Percentiles rank a stretch among this genome's conserved stretches.
Conservation (phyloP, 163 green algal species). For the Chloromonas sp. region DNA sequence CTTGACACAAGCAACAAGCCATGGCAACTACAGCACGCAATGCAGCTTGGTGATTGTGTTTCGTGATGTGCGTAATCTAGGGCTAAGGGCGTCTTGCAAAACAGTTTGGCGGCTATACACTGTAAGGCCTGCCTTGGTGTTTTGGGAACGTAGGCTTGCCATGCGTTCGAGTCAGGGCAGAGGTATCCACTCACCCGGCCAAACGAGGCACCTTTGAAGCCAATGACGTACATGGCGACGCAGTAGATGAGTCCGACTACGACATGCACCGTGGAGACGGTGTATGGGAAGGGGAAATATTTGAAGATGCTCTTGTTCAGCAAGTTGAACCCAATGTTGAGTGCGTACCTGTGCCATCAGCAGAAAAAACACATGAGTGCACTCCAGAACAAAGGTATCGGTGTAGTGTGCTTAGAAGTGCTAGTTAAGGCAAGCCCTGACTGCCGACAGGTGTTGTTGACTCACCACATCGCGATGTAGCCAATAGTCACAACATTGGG, state of each 20-base stretch:
- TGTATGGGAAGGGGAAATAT: slow-evolving; percentile 98
- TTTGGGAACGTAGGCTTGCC: too few species aligned
- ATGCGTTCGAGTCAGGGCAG: too few species aligned
- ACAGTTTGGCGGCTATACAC: too few species aligned
- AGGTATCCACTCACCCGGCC: slow-evolving; percentile 50
- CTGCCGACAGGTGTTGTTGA: neutral
- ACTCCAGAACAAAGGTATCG: slow-evolving; percentile 1
- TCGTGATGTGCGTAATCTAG: too few species aligned
- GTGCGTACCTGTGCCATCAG: slow-evolving; percentile 61
- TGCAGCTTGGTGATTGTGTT: too few species aligned
- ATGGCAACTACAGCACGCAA: too few species aligned
- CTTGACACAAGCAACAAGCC: too few species aligned
- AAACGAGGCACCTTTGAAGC: slow-evolving; percentile 86
- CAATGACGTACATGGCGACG: slow-evolving; percentile 73
- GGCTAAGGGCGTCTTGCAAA: too few species aligned
- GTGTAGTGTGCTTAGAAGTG: neutral
- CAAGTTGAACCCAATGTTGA: slow-evolving; percentile 99
- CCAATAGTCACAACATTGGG: slow-evolving; percentile 59
- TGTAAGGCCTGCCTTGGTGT: too few species aligned
- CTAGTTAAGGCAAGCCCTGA: too few species aligned
- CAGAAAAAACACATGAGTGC: neutral
- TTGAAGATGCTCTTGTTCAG: slow-evolving; percentile 99
- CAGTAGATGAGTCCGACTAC: slow-evolving; percentile 91
- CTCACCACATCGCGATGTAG: slow-evolving; percentile 82
- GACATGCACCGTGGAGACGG: slow-evolving; percentile 95